Evolutionary conservation across 805 yeast genomes (phyloP).

Genomic region (Ogataea dorogensis): DNA sequence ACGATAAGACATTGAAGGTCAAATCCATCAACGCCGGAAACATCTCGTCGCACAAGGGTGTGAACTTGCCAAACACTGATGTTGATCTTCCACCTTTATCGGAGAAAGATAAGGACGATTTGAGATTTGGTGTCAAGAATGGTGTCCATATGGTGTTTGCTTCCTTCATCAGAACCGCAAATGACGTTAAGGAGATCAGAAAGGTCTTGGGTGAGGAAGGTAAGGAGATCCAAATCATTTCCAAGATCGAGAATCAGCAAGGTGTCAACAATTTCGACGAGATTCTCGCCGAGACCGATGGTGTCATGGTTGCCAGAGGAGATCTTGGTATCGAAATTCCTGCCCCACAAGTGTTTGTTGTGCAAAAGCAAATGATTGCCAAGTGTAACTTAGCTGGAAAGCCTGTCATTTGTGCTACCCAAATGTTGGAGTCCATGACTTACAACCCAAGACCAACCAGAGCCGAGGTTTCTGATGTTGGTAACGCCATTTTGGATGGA

Average conservation of each 20-base stretch:
- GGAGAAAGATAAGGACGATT: conserved; percentile 92
- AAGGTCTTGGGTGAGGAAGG: conserved; percentile 96
- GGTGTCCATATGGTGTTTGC: conserved; percentile 98
- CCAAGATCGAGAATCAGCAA: conserved; percentile 98
- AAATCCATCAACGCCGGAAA: conserved; percentile 91
- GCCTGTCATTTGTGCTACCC: conserved; percentile 99
- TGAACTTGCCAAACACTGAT: conserved; percentile 97
- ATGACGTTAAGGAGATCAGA: conserved; percentile 88
- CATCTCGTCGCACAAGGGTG: conserved; percentile 98
- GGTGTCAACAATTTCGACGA: conserved; percentile 99
- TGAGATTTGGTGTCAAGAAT: conserved; percentile 94
- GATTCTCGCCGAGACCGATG: conserved; percentile 90
- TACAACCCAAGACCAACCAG: conserved; percentile 99
- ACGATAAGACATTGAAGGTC: conserved; percentile 80
- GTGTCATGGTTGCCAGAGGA: conserved; percentile 99
- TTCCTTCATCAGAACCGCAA: conserved; percentile 93
- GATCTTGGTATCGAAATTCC: conserved; percentile 99
- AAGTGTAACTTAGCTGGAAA: conserved; percentile 99
- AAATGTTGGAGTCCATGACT: conserved; percentile 99
- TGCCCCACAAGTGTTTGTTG: conserved; percentile 97
- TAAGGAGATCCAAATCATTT: conserved; percentile 91
- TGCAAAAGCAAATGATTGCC: conserved; percentile 98
- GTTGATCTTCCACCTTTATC: conserved; percentile 97
- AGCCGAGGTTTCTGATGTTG: conserved; percentile 99
- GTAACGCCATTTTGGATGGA: conserved; percentile 98